These are phyloP conservation scores for Xylariaceae sp. DNA, from an alignment of 2,329 filamentous ascomycete species.

Conservation along the genomic window DNA sequence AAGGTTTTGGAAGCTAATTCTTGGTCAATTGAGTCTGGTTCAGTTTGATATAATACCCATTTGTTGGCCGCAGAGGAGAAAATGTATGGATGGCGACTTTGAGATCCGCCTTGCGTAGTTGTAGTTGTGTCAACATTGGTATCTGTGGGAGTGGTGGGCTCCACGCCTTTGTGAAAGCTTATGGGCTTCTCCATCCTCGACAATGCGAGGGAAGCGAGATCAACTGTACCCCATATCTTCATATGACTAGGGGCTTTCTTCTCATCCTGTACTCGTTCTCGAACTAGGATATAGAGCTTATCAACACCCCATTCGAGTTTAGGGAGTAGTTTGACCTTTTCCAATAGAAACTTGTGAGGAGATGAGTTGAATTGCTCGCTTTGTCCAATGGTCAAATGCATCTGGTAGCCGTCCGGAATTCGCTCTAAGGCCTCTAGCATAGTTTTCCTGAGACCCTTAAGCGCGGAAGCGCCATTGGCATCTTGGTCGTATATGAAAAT, in stretches of 20 bases:
- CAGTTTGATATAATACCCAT: slow-evolving; percentile 23
- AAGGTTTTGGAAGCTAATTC: slow-evolving; percentile 26
- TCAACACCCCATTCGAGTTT: slow-evolving; percentile 50
- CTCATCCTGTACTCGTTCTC: slow-evolving; percentile 43
- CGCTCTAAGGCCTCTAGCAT: slow-evolving; percentile 44
- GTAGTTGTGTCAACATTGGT: background rate
- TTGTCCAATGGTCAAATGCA: slow-evolving; percentile 66
- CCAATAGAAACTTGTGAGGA: slow-evolving; percentile 53
- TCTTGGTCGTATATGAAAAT: slow-evolving; percentile 47
- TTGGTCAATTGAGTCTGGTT: background rate
- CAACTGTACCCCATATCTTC: slow-evolving; percentile 58
- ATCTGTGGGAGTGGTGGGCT: background rate
- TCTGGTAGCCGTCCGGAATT: slow-evolving; percentile 37
- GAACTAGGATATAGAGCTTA: slow-evolving; percentile 56
- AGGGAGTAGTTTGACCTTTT: slow-evolving; percentile 55
- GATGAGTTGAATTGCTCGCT: slow-evolving; percentile 49
- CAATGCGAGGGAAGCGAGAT: slow-evolving; percentile 34
- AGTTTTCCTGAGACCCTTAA: slow-evolving; percentile 40
- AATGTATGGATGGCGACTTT: slow-evolving; percentile 22
- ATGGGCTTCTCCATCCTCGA: slow-evolving; percentile 10
- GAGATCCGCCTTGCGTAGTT: background rate
- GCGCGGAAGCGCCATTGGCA: slow-evolving; percentile 9
- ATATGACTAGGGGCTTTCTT: slow-evolving; percentile 48
- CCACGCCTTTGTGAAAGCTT: slow-evolving; percentile 18
- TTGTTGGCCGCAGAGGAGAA: slow-evolving; percentile 18